phyloP scores from a whole-genome alignment of 176 grass and related monocot species.

The Eleusine coracana region DNA sequence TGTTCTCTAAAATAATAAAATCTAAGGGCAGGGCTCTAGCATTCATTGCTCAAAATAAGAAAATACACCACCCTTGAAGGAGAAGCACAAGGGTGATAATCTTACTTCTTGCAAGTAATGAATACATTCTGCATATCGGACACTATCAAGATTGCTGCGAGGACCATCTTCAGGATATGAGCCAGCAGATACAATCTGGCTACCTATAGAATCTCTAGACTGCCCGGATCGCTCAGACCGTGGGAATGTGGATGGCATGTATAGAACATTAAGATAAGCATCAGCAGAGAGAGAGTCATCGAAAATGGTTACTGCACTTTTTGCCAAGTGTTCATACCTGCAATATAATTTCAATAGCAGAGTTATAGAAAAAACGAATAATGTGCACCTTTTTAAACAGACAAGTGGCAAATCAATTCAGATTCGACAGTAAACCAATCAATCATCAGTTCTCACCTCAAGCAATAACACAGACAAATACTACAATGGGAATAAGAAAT shows the following conservation, averaged over 20 bases:
- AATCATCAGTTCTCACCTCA: neutral
- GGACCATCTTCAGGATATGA: slow-evolving; percentile 77
- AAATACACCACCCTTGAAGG: neutral
- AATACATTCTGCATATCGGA: slow-evolving; percentile 84
- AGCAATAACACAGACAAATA: slow-evolving; percentile 28
- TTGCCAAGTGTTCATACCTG: slow-evolving; percentile 96
- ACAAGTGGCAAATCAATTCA: slow-evolving; percentile 1
- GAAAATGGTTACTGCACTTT: slow-evolving; percentile 83
- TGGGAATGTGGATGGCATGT: slow-evolving; percentile 94
- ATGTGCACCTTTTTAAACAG: neutral
- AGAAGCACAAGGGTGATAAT: slow-evolving; percentile 3
- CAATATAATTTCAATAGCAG: slow-evolving; percentile 34
- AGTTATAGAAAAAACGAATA: slow-evolving; percentile 37
- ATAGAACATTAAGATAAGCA: slow-evolving; percentile 92
- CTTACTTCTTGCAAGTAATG: slow-evolving; percentile 98
- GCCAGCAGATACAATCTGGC: slow-evolving; percentile 43
- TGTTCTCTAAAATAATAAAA: neutral
- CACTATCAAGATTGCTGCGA: slow-evolving; percentile 79
- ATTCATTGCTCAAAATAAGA: neutral
- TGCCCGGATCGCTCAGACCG: slow-evolving; percentile 77
- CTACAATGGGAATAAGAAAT: neutral
- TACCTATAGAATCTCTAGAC: slow-evolving; percentile 57
- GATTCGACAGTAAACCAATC: neutral
- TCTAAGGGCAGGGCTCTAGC: neutral
- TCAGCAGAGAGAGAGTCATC: slow-evolving; percentile 99